These are phyloP conservation scores for Microcos paniculata DNA, from an alignment of 345 rosid genomes.

Conservation along the genomic window DNA sequence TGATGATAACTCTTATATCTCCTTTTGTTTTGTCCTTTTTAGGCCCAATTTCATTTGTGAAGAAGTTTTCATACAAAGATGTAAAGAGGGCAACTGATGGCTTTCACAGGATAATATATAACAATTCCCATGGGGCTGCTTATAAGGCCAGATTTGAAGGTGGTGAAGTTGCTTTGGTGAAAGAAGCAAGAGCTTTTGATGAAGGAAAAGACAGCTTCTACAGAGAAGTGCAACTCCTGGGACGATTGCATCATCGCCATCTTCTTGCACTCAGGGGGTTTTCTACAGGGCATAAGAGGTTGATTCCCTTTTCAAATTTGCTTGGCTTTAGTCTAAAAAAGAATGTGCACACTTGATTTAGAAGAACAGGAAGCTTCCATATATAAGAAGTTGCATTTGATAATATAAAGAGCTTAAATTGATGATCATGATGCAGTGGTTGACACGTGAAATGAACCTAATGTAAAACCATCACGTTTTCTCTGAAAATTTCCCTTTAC, in stretches of 20 bases:
- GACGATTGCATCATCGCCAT: constrained; percentile 89
- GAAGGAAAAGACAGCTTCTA: constrained; percentile 53
- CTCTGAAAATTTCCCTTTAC: too few species aligned
- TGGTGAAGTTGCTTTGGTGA: constrained; percentile 68
- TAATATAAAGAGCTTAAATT: background rate
- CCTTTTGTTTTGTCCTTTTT: constrained; percentile 17
- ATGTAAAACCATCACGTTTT: too few species aligned
- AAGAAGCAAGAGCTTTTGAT: constrained; percentile 55
- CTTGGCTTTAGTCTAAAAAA: background rate
- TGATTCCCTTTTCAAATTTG: background rate
- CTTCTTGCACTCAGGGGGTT: constrained; percentile 85
- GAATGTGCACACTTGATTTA: background rate
- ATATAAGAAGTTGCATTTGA: background rate
- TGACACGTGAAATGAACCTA: background rate
- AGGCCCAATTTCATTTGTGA: constrained; percentile 62
- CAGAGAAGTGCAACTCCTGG: constrained; percentile 71
- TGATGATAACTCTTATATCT: background rate
- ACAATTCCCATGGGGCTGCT: constrained; percentile 60
- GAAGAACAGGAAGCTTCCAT: background rate
- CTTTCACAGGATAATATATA: constrained; percentile 61
- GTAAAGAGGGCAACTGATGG: constrained; percentile 71
- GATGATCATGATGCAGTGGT: background rate
- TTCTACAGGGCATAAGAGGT: constrained; percentile 74
- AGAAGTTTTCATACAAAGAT: constrained; percentile 63
- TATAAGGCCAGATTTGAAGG: constrained; percentile 72